Percentiles rank a stretch among this genome's conserved stretches.
phyloP scores from a whole-genome alignment of 768 basidiomycete genomes.

The Leccinum variicolor region DNA sequence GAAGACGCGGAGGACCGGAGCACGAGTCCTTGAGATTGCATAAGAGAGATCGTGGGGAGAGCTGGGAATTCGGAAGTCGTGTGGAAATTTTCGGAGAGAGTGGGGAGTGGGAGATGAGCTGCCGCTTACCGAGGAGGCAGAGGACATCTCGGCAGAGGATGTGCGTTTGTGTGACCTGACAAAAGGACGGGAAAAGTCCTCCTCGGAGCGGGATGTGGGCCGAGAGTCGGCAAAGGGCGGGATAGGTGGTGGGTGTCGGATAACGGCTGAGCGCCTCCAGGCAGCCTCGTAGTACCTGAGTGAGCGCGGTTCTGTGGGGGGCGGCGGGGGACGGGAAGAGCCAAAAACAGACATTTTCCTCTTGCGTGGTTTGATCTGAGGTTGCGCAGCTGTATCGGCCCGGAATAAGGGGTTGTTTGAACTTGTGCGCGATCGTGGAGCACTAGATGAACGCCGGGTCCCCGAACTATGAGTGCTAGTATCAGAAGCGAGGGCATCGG shows the following conservation, averaged over 20 bases:
- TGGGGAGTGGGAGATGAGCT: slow-evolving; percentile 22
- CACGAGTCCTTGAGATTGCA: slow-evolving; percentile 60
- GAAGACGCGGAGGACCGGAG: slow-evolving; percentile 72
- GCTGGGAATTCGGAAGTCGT: slow-evolving; percentile 13
- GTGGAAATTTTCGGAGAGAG: slow-evolving; percentile 7
- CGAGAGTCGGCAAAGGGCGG: slow-evolving; percentile 21
- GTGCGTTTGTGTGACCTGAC: slow-evolving; percentile 39
- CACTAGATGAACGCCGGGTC: background rate
- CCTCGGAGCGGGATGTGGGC: slow-evolving; percentile 36
- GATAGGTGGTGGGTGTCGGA: background rate
- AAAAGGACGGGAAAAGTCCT: slow-evolving; percentile 34
- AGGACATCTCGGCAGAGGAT: slow-evolving; percentile 43
- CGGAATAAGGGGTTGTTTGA: slow-evolving; percentile 24
- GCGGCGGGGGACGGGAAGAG: slow-evolving; percentile 35
- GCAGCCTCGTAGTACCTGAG: slow-evolving; percentile 44
- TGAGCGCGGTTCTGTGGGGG: slow-evolving; percentile 42
- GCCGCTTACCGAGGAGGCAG: slow-evolving; percentile 35
- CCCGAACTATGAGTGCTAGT: slow-evolving; percentile 4
- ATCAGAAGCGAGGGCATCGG: slow-evolving; percentile 11
- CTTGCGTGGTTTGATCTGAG: slow-evolving; percentile 15
- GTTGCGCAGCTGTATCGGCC: slow-evolving; percentile 4
- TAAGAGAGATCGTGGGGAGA: slow-evolving; percentile 61
- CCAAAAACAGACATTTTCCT: slow-evolving; percentile 40
- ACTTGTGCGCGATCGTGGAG: slow-evolving; percentile 4
- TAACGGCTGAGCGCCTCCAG: slow-evolving; percentile 43